Evolutionary conservation across 805 yeast species (phyloP), one percentile per base, ranked within the genome.

Genomic region (Candida hispaniensis): DNA sequence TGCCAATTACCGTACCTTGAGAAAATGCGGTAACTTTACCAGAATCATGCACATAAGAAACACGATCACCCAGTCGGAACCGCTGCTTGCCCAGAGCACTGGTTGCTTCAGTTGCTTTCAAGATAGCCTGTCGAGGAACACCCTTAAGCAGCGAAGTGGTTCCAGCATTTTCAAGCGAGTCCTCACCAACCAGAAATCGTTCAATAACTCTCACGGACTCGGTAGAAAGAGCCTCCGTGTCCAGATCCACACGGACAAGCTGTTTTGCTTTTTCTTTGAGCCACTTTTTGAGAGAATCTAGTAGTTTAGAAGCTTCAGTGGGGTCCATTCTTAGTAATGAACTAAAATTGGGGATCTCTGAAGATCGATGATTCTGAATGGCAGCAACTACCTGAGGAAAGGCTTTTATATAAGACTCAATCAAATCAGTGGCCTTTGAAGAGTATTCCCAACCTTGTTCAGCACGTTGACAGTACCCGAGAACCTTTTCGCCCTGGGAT

Each of bases 21-120:
- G 81, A 68, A 51, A 79, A 83, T 39, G 76, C 58, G 16, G 95
- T 94, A 10, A 86, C 94, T 50, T 81, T 83, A 34, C 97, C 97
- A 14, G 80, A 73, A 47, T 76, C 80, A 47, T 79, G 78, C 14
- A 83, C 79, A 46, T 81, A 85, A 14, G 80, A 69, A 18, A 91
- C 82, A 42, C 98, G 71, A 51, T 91, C 96, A 48, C 98, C 98
- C 14, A 91, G 64, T 17, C 69, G 67, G 52, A 91, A 91, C 28
- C 65, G 59, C 60, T 91, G 99, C 24, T 67, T 66, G 39, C 78
- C 70, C 45, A 91, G 65, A 44, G 74, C 64, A 48, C 78, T 75
- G 50, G 70, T 71, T 1, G 94, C 81, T 23, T 67, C 72, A 18
- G 69, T 58, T 6, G 95, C 88, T 46, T 79, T 73, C 41, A 91